A percentile compares a stretch with the other conserved stretches of the same genome.
Evolutionary conservation across 306 rosid species (phyloP).

Genomic region (Ochetophila trinervis): DNA sequence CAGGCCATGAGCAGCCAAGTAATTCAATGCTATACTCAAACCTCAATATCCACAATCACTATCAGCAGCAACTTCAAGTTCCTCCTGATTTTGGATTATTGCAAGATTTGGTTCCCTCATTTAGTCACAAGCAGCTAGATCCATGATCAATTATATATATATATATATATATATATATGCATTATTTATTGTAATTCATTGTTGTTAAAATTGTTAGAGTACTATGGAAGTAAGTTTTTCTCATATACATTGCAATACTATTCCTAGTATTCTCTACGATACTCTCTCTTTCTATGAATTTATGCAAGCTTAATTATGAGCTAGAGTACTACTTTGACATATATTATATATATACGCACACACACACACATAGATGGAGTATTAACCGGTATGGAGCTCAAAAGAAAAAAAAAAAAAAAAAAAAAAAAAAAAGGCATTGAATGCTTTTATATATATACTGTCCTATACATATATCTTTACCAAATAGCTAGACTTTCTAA

Average conservation of each 20-base stretch:
- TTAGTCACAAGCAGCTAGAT: slow-evolving; percentile 39
- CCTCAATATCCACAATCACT: slow-evolving; percentile 40
- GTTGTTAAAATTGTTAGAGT: too few relatives aligned
- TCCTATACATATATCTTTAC: too few relatives aligned
- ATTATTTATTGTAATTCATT: not conserved
- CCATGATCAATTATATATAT: slow-evolving; percentile 23
- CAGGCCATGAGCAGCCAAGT: slow-evolving; percentile 21
- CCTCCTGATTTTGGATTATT: slow-evolving; percentile 51
- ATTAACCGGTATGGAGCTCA: too few relatives aligned
- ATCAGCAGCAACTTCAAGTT: slow-evolving; percentile 40
- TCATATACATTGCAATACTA: not conserved
- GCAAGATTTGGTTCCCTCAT: slow-evolving; percentile 66
- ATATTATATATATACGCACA: too few relatives aligned
- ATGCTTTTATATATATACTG: too few relatives aligned
- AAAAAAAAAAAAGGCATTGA: too few relatives aligned
- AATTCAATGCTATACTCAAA: slow-evolving; percentile 41
- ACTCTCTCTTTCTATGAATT: not conserved
- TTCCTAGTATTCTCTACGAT: not conserved
- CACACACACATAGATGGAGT: too few relatives aligned
- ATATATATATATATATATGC: not conserved
- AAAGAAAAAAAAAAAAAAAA: too few relatives aligned
- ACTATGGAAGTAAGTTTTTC: not conserved
- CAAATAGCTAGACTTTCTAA: too few relatives aligned
- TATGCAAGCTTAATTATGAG: not conserved
- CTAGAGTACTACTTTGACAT: not conserved